Evolutionary conservation across 1,139 yeast genomes (phyloP), one percentile per base, ranked within the genome.

Genomic region (Groenewaldozyma sp.): DNA sequence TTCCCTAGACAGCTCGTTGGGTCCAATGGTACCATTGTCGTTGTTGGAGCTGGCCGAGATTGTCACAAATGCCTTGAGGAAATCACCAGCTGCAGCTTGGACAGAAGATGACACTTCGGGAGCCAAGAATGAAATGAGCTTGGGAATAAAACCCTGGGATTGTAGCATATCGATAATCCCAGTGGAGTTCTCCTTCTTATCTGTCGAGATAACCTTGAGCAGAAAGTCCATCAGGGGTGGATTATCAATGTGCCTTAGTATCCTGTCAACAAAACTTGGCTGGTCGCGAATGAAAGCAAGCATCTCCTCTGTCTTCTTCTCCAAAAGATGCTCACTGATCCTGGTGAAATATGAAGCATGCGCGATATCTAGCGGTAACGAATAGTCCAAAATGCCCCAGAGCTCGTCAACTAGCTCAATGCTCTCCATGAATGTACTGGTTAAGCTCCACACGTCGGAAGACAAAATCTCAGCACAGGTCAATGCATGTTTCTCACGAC

Each of bases 71-170:
- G 97, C 97, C 58, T 91, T 93, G 41, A 91, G 64, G 55, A 91
- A 91, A 57, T 91, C 99, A 9, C 96, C 94, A 1, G 95, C 94
- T 0, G 97, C 94, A 2, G 94, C 80, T 60, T 91, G 97, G 38
- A 76, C 76, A 43, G 91, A 76, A 28, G 81, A 70, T 18, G 76
- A 60, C 19, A 65, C 59, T 7, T 72, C 75, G n/a, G 74, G 69
- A 35, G 74, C 79, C 46, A 82, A 65, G 37, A 76, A 76, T 31
- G 71, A 63, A 31, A 81, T 68, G 52, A 81, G 68, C 31, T 71
- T 67, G 9, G 76, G 74, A 24, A 80, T 78, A 46, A 80, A 68
- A 39, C 67, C 60, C 60, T 81, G 91, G 24, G 70, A 67, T 53
- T 80, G 84, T 44, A 82, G 66, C 44, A 76, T 72, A 45, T 78